These are phyloP conservation scores for Solanum microdontum DNA, from an alignment of 257 asterid species.

Conservation along the genomic window DNA sequence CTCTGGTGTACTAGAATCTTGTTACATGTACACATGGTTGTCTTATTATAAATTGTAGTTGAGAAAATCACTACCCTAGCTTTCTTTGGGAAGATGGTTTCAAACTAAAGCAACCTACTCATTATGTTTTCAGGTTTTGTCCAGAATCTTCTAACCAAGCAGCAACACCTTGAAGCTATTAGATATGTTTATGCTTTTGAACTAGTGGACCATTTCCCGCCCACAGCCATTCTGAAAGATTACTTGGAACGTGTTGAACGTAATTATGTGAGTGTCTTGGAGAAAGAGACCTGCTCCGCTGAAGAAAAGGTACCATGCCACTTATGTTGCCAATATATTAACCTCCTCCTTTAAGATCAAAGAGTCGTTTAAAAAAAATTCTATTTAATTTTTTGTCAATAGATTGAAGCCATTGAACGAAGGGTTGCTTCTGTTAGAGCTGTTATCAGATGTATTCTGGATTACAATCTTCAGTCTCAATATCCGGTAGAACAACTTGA, in stretches of 20 bases:
- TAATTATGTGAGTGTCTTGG: neutral
- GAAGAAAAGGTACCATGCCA: conserved; percentile 3
- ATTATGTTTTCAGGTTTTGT: conserved; percentile 4
- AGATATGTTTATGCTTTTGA: conserved; percentile 9
- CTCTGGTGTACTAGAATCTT: neutral
- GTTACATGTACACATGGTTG: neutral
- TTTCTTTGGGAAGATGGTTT: neutral
- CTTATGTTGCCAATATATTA: neutral
- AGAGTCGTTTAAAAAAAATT: neutral
- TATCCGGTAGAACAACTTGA: conserved; percentile 3
- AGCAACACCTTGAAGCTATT: conserved; percentile 4
- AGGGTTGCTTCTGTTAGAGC: conserved; percentile 7
- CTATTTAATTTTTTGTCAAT: neutral
- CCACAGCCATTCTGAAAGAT: conserved; percentile 7
- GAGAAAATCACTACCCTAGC: neutral
- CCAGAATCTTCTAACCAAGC: neutral
- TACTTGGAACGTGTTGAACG: neutral
- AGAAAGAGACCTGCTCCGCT: neutral
- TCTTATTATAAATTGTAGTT: neutral
- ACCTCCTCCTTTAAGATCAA: neutral
- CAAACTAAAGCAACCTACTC: neutral
- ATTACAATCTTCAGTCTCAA: conserved; percentile 10
- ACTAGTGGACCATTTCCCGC: conserved; percentile 8
- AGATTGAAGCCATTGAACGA: conserved; percentile 6
- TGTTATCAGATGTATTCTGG: conserved; percentile 9